phyloP scores from a whole-genome alignment of 805 yeast species.

The Suhomyces emberorum region DNA sequence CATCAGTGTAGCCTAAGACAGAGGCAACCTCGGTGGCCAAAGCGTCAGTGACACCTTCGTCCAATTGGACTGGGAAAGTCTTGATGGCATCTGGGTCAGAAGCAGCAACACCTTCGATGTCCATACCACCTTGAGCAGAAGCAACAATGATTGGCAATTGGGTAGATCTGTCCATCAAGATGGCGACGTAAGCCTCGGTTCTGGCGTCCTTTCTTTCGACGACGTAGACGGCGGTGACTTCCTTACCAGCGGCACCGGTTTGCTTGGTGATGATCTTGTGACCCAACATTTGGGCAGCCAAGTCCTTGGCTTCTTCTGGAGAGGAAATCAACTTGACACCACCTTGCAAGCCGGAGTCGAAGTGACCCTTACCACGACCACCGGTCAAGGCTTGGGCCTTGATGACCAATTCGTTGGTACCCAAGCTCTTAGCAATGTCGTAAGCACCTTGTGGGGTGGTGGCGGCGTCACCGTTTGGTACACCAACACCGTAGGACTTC shows the following conservation, averaged over 20 bases:
- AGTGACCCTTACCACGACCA: slow-evolving; percentile 99
- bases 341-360: slow-evolving; percentile 91
- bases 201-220: slow-evolving; percentile 92
- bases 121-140: slow-evolving; percentile 99
- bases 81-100: slow-evolving; percentile 88
- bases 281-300: slow-evolving; percentile 85
- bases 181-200: slow-evolving; percentile 94
- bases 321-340: slow-evolving; percentile 90
- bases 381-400: slow-evolving; percentile 99
- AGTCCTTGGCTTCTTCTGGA: slow-evolving; percentile 80
- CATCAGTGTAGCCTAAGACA: slow-evolving; percentile 74
- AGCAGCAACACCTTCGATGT: slow-evolving; percentile 97
- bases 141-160: slow-evolving; percentile 93
- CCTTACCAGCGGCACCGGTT: slow-evolving; percentile 96
- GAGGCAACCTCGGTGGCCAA: slow-evolving; percentile 75
- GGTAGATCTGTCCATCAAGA: slow-evolving; percentile 88
- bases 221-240: slow-evolving; percentile 92
- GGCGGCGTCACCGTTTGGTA: slow-evolving; percentile 90
- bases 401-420: slow-evolving; percentile 80
- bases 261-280: slow-evolving; percentile 96
- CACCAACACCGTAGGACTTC: slow-evolving; percentile 79
- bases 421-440: slow-evolving; percentile 72
- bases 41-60: slow-evolving; percentile 74
- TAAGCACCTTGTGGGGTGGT: slow-evolving; percentile 85
- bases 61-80: slow-evolving; percentile 75